Percentiles rank a stretch among this genome's conserved stretches.
phyloP scores from a whole-genome alignment of 805 yeast genomes.

The Sugiyamaella valdiviana region DNA sequence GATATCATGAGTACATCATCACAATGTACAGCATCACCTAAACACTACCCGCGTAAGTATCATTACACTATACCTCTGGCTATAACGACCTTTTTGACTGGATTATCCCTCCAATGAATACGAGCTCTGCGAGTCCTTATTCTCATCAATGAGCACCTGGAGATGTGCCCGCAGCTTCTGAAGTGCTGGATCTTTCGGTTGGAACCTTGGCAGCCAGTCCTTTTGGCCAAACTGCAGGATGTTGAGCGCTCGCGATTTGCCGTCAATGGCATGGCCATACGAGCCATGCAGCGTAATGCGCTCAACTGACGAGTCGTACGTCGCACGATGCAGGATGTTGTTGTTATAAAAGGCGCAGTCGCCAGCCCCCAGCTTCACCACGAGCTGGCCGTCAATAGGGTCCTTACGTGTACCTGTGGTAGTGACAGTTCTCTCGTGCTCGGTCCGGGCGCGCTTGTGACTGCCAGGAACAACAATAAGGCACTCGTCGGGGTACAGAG shows the following conservation, averaged over 20 bases:
- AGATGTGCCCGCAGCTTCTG: slow-evolving; percentile 9
- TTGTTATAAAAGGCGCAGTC: slow-evolving; percentile 47
- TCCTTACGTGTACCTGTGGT: slow-evolving; percentile 34
- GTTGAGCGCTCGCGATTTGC: slow-evolving; percentile 42
- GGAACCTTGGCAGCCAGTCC: slow-evolving; percentile 33
- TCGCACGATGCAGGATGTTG: slow-evolving; percentile 45
- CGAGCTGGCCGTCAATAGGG: slow-evolving; percentile 17
- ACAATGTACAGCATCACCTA: background rate
- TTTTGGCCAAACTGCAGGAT: slow-evolving; percentile 50
- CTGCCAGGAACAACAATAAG: slow-evolving; percentile 45
- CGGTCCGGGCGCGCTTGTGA: slow-evolving; percentile 41
- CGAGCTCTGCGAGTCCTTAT: slow-evolving; percentile 7
- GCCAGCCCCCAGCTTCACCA: slow-evolving; percentile 44
- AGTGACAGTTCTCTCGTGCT: slow-evolving; percentile 34
- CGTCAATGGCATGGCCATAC: slow-evolving; percentile 40
- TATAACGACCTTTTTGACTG: background rate
- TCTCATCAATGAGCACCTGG: slow-evolving; percentile 13
- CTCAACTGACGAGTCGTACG: slow-evolving; percentile 35
- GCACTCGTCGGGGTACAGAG: slow-evolving; percentile 42
- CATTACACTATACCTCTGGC: background rate
- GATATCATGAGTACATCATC: background rate
- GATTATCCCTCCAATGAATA: slow-evolving; percentile 14
- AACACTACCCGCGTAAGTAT: background rate
- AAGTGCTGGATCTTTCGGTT: slow-evolving; percentile 15
- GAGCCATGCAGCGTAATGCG: slow-evolving; percentile 47